Evolutionary conservation across 805 yeast genomes (phyloP).

Genomic region (Candida tallmaniae): DNA sequence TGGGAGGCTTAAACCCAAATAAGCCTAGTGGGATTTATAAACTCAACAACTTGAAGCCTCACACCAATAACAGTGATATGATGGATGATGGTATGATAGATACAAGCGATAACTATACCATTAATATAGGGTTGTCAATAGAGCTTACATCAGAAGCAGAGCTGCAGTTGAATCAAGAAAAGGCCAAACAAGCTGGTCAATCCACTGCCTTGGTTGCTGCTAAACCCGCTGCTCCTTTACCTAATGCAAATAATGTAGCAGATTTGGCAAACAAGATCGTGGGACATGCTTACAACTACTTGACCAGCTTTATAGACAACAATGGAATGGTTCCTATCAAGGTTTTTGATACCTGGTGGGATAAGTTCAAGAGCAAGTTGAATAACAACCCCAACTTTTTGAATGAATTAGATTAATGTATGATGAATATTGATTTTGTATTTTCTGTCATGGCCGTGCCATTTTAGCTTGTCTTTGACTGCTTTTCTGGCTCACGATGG

Average conservation of each 20-base stretch:
- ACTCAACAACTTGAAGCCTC: slow-evolving; percentile 44
- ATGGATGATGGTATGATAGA: slow-evolving; percentile 32
- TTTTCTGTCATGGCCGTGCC: too few species aligned
- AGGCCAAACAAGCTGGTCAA: slow-evolving; percentile 13
- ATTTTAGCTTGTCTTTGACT: too few species aligned
- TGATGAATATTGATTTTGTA: too few species aligned
- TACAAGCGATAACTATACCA: slow-evolving; percentile 22
- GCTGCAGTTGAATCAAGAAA: slow-evolving; percentile 45
- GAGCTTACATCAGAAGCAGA: slow-evolving; percentile 73
- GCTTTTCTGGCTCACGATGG: too few species aligned
- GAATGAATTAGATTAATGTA: slow-evolving; percentile 38
- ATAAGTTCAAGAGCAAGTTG: slow-evolving; percentile 71
- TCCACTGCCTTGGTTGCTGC: slow-evolving; percentile 12
- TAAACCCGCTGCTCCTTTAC: slow-evolving; percentile 13
- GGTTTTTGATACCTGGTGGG: slow-evolving; percentile 94
- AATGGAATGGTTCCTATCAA: slow-evolving; percentile 82
- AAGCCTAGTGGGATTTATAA: slow-evolving; percentile 93
- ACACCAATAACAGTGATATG: slow-evolving; percentile 33
- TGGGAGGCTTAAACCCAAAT: slow-evolving; percentile 55
- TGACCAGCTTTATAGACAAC: slow-evolving; percentile 80
- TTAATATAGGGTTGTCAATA: slow-evolving; percentile 79
- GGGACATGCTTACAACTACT: slow-evolving; percentile 84
- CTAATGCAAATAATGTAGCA: slow-evolving; percentile 31
- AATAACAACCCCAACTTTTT: slow-evolving; percentile 80
- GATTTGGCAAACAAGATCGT: slow-evolving; percentile 81